Evolutionary conservation across 805 yeast genomes (phyloP).

Genomic region (Ogataea salicorniae): DNA sequence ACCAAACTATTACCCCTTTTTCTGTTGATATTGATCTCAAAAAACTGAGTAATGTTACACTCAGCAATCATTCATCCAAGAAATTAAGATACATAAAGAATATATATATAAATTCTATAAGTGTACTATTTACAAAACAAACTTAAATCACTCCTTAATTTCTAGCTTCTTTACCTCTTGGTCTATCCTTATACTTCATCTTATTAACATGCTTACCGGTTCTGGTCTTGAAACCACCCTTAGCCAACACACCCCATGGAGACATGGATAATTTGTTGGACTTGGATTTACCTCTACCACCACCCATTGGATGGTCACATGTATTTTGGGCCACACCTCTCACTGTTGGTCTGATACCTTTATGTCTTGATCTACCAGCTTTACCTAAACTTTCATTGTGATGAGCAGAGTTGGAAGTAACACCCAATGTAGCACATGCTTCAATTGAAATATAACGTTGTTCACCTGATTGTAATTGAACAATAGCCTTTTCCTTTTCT

Average conservation of each 20-base stretch:
- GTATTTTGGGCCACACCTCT: conserved; percentile 99
- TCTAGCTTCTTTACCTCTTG: conserved; percentile 54
- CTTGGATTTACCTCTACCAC: conserved; percentile 99
- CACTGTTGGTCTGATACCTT: conserved; percentile 91
- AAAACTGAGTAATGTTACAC: too few species aligned
- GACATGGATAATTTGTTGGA: conserved; percentile 91
- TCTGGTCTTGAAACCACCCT: conserved; percentile 92
- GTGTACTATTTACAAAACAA: not conserved
- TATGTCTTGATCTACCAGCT: conserved; percentile 91
- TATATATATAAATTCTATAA: too few species aligned
- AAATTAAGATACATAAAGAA: too few species aligned
- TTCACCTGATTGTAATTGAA: conserved; percentile 86
- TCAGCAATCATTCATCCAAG: too few species aligned
- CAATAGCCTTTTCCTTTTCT: conserved; percentile 64
- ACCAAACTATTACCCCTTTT: too few species aligned
- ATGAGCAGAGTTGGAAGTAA: conserved; percentile 89
- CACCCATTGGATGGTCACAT: conserved; percentile 97
- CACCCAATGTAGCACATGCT: conserved; percentile 91
- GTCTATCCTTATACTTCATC: conserved; percentile 86
- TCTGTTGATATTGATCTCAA: too few species aligned
- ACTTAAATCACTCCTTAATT: conserved; percentile 3
- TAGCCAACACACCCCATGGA: conserved; percentile 92
- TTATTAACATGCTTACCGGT: conserved; percentile 81
- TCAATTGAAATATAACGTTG: conserved; percentile 82
- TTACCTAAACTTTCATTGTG: conserved; percentile 88